Evolutionary conservation across 345 rosid species (phyloP).

Genomic region (Brassica carinata): DNA sequence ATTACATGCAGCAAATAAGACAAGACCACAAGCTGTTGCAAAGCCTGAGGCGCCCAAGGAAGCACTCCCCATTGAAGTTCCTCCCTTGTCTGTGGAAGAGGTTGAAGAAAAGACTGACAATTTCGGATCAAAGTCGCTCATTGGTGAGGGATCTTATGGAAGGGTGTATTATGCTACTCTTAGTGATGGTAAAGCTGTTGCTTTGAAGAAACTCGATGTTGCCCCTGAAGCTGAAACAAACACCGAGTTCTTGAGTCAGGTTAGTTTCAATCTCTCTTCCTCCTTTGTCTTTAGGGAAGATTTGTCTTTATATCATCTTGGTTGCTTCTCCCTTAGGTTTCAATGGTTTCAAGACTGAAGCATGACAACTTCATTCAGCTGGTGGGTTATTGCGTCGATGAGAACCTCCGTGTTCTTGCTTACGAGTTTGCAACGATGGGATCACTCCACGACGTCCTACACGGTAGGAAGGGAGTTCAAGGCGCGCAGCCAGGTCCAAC

Average conservation of each 20-base stretch:
- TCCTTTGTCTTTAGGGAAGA: not conserved
- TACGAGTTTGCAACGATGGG: not conserved
- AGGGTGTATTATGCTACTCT: not conserved
- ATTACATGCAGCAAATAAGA: not conserved
- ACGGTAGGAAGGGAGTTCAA: not conserved
- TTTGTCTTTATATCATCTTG: not conserved
- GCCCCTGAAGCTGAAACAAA: not conserved
- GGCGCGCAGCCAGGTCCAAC: not conserved
- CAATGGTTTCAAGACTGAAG: not conserved
- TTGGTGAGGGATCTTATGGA: not conserved
- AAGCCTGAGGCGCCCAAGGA: not conserved
- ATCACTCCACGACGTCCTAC: not conserved
- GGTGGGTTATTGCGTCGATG: not conserved
- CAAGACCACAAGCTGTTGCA: not conserved
- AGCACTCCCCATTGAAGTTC: not conserved
- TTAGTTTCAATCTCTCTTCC: not conserved
- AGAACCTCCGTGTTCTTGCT: not conserved
- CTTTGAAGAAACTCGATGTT: not conserved
- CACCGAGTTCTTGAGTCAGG: not conserved
- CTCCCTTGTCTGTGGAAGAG: not conserved
- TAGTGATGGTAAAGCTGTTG: not conserved
- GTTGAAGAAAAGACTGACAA: not conserved
- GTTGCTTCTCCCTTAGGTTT: not conserved
- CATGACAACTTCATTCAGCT: not conserved
- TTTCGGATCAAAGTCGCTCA: not conserved